A percentile compares a stretch with the other conserved stretches of the same genome.
These are phyloP conservation scores for Fraxinus albicans DNA, from an alignment of 305 asterid genomes.

Conservation along the genomic window DNA sequence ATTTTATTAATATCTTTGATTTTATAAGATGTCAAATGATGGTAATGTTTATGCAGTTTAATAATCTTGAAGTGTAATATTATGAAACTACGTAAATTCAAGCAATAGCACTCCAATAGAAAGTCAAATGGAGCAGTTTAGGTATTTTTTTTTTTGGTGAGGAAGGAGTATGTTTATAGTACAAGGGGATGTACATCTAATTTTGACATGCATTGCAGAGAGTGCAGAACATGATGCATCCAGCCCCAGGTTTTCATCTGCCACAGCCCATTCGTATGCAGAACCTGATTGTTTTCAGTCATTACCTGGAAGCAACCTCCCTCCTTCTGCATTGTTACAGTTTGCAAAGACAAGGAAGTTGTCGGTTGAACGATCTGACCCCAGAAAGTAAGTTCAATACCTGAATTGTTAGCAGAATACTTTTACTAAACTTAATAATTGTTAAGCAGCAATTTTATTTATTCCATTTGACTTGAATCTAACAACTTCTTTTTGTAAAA, in stretches of 20 bases:
- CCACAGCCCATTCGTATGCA: slow-evolving; percentile 65
- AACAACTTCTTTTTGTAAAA: background rate
- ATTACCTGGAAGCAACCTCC: slow-evolving; percentile 66
- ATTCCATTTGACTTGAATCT: background rate
- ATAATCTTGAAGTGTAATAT: background rate
- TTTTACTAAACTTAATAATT: background rate
- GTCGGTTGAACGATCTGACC: slow-evolving; percentile 85
- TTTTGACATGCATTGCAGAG: slow-evolving; percentile 40
- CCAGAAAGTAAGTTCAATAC: slow-evolving; percentile 68
- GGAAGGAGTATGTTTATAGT: background rate
- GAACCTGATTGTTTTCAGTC: slow-evolving; percentile 79
- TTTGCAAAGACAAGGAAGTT: slow-evolving; percentile 93
- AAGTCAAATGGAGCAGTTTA: background rate
- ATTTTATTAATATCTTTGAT: background rate
- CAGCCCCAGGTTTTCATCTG: slow-evolving; percentile 72
- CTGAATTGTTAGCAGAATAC: slow-evolving; percentile 3
- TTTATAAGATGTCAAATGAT: background rate
- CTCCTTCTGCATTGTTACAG: slow-evolving; percentile 73
- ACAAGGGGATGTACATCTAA: slow-evolving; percentile 16
- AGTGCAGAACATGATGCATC: slow-evolving; percentile 59
- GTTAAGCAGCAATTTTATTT: background rate
- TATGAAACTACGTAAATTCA: background rate
- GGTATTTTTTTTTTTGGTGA: background rate
- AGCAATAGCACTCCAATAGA: background rate
- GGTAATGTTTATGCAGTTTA: background rate